Evolutionary conservation across 768 basidiomycete genomes (phyloP).

Genomic region (Exidia glandulosa): DNA sequence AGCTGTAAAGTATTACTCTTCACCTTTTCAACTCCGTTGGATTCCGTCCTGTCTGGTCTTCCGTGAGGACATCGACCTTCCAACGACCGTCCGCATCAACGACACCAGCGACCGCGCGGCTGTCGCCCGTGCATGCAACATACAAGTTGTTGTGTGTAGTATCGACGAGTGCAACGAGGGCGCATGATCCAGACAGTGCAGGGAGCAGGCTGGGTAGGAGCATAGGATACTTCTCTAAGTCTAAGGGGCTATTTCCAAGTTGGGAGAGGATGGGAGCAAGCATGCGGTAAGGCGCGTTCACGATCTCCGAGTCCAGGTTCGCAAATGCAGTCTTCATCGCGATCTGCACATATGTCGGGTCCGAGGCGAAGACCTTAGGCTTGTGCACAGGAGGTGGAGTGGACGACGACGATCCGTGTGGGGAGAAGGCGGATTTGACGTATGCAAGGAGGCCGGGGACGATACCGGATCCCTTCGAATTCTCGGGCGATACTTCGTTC

Average conservation of each 20-base stretch:
- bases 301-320: slow-evolving; percentile 75
- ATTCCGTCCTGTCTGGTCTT: slow-evolving; percentile 94
- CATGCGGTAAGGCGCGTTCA: slow-evolving; percentile 64
- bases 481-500: slow-evolving; percentile 18
- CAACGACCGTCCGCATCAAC: slow-evolving; percentile 60
- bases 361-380: slow-evolving; percentile 26
- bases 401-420: slow-evolving; percentile 8
- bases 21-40: slow-evolving; percentile 75
- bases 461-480: slow-evolving; percentile 16
- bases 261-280: slow-evolving; percentile 48
- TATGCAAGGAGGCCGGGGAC: slow-evolving; percentile 3
- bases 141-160: slow-evolving; percentile 74
- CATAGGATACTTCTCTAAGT: slow-evolving; percentile 56
- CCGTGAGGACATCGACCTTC: slow-evolving; percentile 87
- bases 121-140: slow-evolving; percentile 87
- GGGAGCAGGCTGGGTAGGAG: slow-evolving; percentile 66
- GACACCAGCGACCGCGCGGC: slow-evolving; percentile 85
- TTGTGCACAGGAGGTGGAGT: neutral
- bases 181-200: slow-evolving; percentile 85
- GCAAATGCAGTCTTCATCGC: slow-evolving; percentile 72
- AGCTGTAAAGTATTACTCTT: neutral
- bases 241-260: slow-evolving; percentile 38
- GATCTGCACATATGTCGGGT: slow-evolving; percentile 44
- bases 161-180: slow-evolving; percentile 80
- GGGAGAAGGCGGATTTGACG: slow-evolving; percentile 25